Conservation (phyloP, 805 yeast species). For the Candida verbasci region DNA sequence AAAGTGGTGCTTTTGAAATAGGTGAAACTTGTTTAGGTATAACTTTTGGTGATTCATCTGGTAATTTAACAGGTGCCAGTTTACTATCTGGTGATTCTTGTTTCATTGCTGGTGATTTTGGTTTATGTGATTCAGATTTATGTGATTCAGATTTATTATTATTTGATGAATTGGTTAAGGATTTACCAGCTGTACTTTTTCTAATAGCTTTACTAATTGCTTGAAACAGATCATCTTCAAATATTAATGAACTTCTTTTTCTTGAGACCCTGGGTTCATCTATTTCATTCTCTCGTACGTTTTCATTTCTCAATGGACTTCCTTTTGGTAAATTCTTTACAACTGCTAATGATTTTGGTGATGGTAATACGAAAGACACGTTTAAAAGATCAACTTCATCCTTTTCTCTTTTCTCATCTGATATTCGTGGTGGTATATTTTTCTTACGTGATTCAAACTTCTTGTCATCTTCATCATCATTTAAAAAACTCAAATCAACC, state of each 20-base stretch:
- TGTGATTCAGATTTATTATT: neutral
- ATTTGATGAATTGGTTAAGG: neutral
- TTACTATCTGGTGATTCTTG: neutral
- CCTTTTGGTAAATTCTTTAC: neutral
- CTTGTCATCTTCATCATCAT: neutral
- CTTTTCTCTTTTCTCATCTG: neutral
- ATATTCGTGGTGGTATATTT: neutral
- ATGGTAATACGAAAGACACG: slow-evolving; percentile 4
- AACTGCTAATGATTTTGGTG: slow-evolving; percentile 2
- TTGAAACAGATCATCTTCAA: slow-evolving; percentile 41
- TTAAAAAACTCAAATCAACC: neutral
- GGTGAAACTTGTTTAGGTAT: neutral
- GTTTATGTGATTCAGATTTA: neutral
- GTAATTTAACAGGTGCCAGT: neutral
- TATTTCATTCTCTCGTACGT: neutral
- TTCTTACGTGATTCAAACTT: neutral
- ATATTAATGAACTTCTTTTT: neutral
- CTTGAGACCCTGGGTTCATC: neutral
- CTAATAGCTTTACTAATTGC: slow-evolving; percentile 45
- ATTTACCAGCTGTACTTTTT: slow-evolving; percentile 40
- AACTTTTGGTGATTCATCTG: neutral
- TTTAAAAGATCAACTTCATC: neutral
- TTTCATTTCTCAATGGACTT: neutral
- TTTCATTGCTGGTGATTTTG: neutral
- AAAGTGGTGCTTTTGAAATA: neutral